Evolutionary conservation across 108 stramenopile genomes (phyloP).

Genomic region (Asterionellopsis glacialis): DNA sequence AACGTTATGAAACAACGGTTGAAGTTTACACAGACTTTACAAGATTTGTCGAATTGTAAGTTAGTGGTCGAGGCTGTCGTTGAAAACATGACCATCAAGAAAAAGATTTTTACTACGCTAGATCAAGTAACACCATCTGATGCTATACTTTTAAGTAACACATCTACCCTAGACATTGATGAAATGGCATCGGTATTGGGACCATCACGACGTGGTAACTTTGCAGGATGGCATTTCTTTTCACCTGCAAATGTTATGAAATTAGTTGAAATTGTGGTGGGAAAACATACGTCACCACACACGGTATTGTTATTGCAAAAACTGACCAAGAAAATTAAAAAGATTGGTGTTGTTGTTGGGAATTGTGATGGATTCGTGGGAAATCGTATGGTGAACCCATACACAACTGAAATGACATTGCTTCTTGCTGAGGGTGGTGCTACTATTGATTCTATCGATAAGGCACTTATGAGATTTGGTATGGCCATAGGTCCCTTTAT

Average conservation of each 20-base stretch:
- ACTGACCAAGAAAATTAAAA: slow-evolving; percentile 82
- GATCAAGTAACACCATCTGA: slow-evolving; percentile 66
- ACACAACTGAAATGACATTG: slow-evolving; percentile 64
- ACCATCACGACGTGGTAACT: slow-evolving; percentile 49
- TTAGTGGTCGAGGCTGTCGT: slow-evolving; percentile 95
- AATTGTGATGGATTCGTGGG: slow-evolving; percentile 98
- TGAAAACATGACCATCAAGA: slow-evolving; percentile 91
- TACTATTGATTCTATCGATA: slow-evolving; percentile 64
- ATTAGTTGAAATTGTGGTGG: slow-evolving; percentile 89
- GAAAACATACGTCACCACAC: slow-evolving; percentile 41
- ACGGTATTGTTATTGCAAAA: slow-evolving; percentile 72
- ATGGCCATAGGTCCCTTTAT: slow-evolving; percentile 88
- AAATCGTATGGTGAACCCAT: slow-evolving; percentile 92
- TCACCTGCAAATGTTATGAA: slow-evolving; percentile 94
- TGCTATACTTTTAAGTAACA: slow-evolving; percentile 59
- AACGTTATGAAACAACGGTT: slow-evolving; percentile 22
- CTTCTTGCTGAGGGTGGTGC: slow-evolving; percentile 59
- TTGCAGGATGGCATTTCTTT: slow-evolving; percentile 98
- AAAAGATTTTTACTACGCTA: slow-evolving; percentile 82
- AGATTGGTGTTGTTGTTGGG: slow-evolving; percentile 92
- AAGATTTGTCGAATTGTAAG: slow-evolving; percentile 48
- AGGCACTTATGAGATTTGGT: slow-evolving; percentile 68
- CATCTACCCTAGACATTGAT: slow-evolving; percentile 93
- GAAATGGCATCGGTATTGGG: slow-evolving; percentile 75
- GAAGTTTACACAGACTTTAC: slow-evolving; percentile 28